Evolutionary conservation across 179 eudicot species (phyloP).

Genomic region (Beta lomatogona): DNA sequence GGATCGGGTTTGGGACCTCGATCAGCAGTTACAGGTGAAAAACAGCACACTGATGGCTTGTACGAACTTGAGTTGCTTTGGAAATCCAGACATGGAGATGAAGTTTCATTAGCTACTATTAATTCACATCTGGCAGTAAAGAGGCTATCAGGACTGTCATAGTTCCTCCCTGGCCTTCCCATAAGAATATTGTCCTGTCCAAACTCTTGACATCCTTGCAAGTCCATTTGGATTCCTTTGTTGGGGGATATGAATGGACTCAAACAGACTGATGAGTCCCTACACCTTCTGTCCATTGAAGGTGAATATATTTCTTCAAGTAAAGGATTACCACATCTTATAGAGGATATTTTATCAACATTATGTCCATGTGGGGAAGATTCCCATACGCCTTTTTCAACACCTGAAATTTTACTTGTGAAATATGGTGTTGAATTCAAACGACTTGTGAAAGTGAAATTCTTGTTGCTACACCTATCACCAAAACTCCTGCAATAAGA

Average conservation of each 20-base stretch:
- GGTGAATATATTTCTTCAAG: slow-evolving; percentile 33
- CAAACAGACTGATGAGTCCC: slow-evolving; percentile 26
- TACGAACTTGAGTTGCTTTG: slow-evolving; percentile 19
- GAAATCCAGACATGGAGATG: slow-evolving; percentile 36
- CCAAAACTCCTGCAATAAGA: slow-evolving; percentile 21
- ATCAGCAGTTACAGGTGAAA: slow-evolving; percentile 26
- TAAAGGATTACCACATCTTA: slow-evolving; percentile 26
- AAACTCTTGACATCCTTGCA: slow-evolving; percentile 23
- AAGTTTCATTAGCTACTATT: slow-evolving; percentile 25
- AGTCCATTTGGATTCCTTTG: slow-evolving; percentile 29
- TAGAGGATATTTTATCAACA: slow-evolving; percentile 29
- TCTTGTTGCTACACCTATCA: slow-evolving; percentile 21
- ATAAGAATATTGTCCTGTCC: slow-evolving; percentile 16
- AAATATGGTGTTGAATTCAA: slow-evolving; percentile 22
- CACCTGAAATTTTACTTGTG: slow-evolving; percentile 23
- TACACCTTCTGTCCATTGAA: slow-evolving; percentile 26
- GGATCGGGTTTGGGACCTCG: slow-evolving; percentile 26
- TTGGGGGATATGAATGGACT: slow-evolving; percentile 26
- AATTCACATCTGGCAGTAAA: background rate
- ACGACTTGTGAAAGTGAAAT: slow-evolving; percentile 1
- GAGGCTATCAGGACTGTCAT: slow-evolving; percentile 27
- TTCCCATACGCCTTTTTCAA: slow-evolving; percentile 23
- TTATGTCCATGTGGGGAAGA: slow-evolving; percentile 20
- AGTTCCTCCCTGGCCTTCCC: slow-evolving; percentile 22
- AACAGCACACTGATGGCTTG: slow-evolving; percentile 22